These are phyloP conservation scores for Teunomyces stri DNA, from an alignment of 805 yeast species.

Conservation along the genomic window DNA sequence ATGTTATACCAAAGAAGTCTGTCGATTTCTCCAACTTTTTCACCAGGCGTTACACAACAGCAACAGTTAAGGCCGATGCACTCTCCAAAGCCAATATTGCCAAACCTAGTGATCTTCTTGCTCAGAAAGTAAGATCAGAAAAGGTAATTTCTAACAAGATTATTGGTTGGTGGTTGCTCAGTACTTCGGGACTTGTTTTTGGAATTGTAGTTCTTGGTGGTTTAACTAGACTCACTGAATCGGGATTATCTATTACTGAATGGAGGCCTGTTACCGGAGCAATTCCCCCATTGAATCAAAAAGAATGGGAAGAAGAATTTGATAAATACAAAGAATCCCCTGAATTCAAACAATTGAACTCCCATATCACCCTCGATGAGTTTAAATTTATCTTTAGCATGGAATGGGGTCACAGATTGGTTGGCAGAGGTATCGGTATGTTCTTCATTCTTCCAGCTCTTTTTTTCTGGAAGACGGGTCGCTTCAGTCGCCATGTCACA, in stretches of 20 bases:
- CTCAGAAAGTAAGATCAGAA: background rate
- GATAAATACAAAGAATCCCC: conserved; percentile 80
- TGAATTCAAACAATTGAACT: conserved; percentile 84
- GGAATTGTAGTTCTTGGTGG: conserved; percentile 98
- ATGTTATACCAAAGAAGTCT: conserved; percentile 12
- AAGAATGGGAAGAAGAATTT: conserved; percentile 86
- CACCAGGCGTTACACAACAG: conserved; percentile 6
- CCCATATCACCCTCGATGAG: conserved; percentile 86
- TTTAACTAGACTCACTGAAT: conserved; percentile 89
- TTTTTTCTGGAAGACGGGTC: conserved; percentile 68
- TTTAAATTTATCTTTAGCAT: conserved; percentile 91
- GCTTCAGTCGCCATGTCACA: conserved; percentile 66
- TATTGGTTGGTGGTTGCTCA: conserved; percentile 86
- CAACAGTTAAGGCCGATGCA: background rate
- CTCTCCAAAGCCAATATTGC: background rate
- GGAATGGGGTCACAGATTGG: conserved; percentile 96
- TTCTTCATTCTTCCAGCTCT: conserved; percentile 81
- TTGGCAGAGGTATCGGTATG: conserved; percentile 89
- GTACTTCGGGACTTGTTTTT: conserved; percentile 84
- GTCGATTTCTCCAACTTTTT: background rate
- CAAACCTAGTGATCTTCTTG: conserved; percentile 1
- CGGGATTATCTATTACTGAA: conserved; percentile 94
- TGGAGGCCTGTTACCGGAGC: conserved; percentile 98
- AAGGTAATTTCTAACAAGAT: conserved; percentile 20
- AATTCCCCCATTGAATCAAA: conserved; percentile 77